Evolutionary conservation across 495 filamentous ascomycete species (phyloP).

Genomic region (Penicillium canariense): DNA sequence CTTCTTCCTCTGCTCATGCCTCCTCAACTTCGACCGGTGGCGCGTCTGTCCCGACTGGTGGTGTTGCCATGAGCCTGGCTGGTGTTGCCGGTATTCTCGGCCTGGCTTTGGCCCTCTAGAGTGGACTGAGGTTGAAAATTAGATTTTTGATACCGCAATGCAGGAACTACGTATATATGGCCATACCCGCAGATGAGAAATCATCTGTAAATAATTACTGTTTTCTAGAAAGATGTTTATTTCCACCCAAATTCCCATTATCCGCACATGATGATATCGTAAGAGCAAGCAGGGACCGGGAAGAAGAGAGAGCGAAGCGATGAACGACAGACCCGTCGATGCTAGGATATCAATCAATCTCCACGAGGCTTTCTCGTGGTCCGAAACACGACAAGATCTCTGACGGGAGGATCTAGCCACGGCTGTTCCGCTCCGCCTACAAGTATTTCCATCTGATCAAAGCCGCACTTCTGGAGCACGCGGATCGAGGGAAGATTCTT

Average conservation of each 20-base stretch:
- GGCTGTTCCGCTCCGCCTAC: not conserved
- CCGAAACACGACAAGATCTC: constrained; percentile 5
- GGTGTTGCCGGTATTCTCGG: constrained; percentile 17
- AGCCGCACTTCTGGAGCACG: constrained; percentile 4
- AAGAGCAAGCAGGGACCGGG: too few species aligned
- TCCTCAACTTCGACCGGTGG: constrained; percentile 13
- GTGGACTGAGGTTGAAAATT: not conserved
- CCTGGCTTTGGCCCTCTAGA: constrained; percentile 26
- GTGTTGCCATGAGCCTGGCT: constrained; percentile 20
- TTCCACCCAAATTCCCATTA: too few species aligned
- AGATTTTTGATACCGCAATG: not conserved
- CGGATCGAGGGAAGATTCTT: not conserved
- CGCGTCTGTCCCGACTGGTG: constrained; percentile 12
- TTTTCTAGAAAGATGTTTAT: too few species aligned
- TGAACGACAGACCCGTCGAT: not conserved
- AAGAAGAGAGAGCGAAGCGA: too few species aligned
- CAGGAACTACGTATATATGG: not conserved
- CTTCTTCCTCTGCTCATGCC: not conserved
- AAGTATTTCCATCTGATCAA: constrained; percentile 3
- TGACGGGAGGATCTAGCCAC: not conserved
- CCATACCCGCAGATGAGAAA: not conserved
- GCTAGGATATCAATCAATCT: not conserved
- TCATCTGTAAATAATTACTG: not conserved
- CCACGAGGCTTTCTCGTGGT: not conserved
- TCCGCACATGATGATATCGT: too few species aligned